Percentiles rank a stretch among this genome's conserved stretches.
Evolutionary conservation across 2,329 filamentous ascomycete species (phyloP).

Genomic region (Hypoxylon sp.): DNA sequence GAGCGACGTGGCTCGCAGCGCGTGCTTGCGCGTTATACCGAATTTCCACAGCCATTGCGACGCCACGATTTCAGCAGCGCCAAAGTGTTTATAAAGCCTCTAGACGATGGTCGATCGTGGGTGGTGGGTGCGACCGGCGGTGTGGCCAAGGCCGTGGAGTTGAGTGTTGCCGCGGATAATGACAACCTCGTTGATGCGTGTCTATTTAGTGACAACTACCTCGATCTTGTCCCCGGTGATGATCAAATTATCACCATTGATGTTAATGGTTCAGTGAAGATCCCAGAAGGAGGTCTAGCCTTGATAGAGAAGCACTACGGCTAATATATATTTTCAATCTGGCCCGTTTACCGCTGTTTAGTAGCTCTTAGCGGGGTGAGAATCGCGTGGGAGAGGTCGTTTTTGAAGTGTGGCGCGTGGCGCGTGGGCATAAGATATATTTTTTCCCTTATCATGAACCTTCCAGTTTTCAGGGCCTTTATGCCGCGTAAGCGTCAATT

Average conservation of each 20-base stretch:
- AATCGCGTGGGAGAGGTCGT: no score
- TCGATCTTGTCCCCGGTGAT: constrained; percentile 19
- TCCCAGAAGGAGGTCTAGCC: constrained; percentile 13
- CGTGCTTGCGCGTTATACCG: constrained; percentile 12
- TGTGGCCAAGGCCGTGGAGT: not conserved
- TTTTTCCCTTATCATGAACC: no score
- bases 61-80: constrained; percentile 18
- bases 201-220: constrained; percentile 15
- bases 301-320: constrained; percentile 17
- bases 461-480: no score
- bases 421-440: no score
- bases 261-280: constrained; percentile 10
- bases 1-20: constrained; percentile 7
- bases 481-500: no score
- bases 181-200: constrained; percentile 9
- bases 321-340: not conserved
- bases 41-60: constrained; percentile 16
- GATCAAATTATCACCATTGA: constrained; percentile 18
- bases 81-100: constrained; percentile 11
- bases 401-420: no score
- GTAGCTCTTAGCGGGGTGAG: no score
- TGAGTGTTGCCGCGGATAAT: not conserved
- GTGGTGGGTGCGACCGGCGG: not conserved
- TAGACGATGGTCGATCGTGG: constrained; percentile 16
- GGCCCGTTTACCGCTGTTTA: no score